A percentile compares a stretch with the other conserved stretches of the same genome.
phyloP scores from a whole-genome alignment of 768 basidiomycete species.

The Austroboletus eburneus region DNA sequence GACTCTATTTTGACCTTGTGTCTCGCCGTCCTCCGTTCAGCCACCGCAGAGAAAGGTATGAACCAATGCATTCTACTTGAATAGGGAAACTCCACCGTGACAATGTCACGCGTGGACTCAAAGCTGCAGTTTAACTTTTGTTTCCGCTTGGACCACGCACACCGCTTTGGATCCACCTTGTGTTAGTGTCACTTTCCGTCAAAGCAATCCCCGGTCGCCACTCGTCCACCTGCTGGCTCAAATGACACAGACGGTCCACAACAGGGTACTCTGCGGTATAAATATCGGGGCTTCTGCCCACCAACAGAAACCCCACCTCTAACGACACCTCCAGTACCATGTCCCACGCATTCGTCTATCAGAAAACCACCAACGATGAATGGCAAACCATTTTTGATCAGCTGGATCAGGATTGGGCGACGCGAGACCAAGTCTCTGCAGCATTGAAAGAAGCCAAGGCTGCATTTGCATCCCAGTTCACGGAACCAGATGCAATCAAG shows the following conservation, averaged over 20 bases:
- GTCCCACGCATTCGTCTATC: slow-evolving; percentile 1
- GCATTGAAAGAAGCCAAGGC: slow-evolving; percentile 10
- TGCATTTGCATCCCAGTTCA: slow-evolving; percentile 14
- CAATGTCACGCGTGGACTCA: no score
- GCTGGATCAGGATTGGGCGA: neutral
- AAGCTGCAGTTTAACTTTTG: slow-evolving; percentile 3
- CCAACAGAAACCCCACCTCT: neutral
- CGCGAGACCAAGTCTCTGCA: neutral
- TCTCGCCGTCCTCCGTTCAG: no score
- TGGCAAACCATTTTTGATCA: slow-evolving; percentile 2
- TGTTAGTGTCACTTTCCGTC: no score
- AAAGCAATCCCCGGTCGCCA: no score
- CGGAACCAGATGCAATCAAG: slow-evolving; percentile 8
- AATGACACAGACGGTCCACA: no score
- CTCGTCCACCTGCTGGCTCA: no score
- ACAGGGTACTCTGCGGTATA: slow-evolving; percentile 4
- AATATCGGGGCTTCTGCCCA: neutral
- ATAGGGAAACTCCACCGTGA: no score
- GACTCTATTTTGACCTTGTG: neutral
- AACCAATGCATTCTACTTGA: no score
- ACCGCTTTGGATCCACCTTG: neutral
- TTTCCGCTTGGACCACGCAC: slow-evolving; percentile 8
- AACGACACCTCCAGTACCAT: neutral
- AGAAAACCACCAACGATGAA: neutral
- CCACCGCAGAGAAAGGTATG: no score